Conservation (phyloP, 2,329 filamentous ascomycete genomes). For the Claviceps capensis region DNA sequence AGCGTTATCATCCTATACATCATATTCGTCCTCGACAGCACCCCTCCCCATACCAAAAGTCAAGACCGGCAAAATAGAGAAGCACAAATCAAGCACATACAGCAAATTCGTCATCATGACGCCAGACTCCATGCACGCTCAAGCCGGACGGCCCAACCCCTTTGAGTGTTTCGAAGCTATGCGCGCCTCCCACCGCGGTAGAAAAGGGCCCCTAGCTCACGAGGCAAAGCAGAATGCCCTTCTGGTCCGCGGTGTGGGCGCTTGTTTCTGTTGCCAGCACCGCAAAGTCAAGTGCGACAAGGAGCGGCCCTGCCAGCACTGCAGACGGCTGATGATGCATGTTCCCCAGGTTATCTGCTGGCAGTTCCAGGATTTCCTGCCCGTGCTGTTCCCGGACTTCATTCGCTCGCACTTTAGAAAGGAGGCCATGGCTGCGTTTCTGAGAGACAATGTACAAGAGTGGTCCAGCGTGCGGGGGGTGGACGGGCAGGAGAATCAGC, state of each 20-base stretch:
- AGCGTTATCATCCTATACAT: not conserved
- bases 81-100: constrained; percentile 12
- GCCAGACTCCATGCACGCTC: constrained; percentile 37
- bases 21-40: constrained; percentile 11
- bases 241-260: constrained; percentile 38
- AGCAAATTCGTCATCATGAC: constrained; percentile 43
- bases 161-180: constrained; percentile 42
- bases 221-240: constrained; percentile 41
- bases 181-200: constrained; percentile 37
- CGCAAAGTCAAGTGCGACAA: constrained; percentile 46
- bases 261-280: constrained; percentile 46
- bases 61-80: constrained; percentile 23
- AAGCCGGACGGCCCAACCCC: constrained; percentile 34
- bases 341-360: constrained; percentile 44
- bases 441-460: constrained; percentile 32
- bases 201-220: constrained; percentile 40
- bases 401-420: constrained; percentile 36
- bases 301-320: constrained; percentile 42
- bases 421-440: constrained; percentile 34
- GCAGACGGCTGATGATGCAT: constrained; percentile 34
- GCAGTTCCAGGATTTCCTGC: constrained; percentile 43
- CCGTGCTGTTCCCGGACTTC: constrained; percentile 37
- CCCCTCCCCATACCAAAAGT: constrained; percentile 28
- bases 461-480: constrained; percentile 30
- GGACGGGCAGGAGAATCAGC: constrained; percentile 11